Evolutionary conservation across 2,329 filamentous ascomycete species (phyloP), one percentile per base, ranked within the genome.

Genomic region (Pseudogymnoascus sp.): DNA sequence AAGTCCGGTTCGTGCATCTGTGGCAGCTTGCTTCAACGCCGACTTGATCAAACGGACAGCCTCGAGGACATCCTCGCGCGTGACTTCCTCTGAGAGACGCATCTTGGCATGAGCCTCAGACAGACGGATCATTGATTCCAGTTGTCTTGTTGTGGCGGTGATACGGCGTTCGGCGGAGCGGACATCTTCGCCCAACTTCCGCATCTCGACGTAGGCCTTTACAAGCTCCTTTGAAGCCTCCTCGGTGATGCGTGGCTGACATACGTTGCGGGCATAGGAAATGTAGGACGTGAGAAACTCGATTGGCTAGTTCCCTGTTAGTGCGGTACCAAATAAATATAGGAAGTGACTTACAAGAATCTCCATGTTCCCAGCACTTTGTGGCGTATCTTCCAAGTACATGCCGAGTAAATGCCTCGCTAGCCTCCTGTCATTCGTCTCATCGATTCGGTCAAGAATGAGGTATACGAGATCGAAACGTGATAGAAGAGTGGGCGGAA

Each of bases 61-160:
- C 78, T 99, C 95, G 60, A 86, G 79, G 5, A 99, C 96, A 71
- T 99, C 96, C 60, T 84, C 83, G 28, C 83, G 85, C 0, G 90
- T 92, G 44, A 99, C 95, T 13, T 81, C 84, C 2, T 80, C 75
- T 0, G 89, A 85, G 4, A 99, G 84, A 3, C 95, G 89, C 96
- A 99, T 99, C 77, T 97, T 97, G 60, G 95, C 96, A 76, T 99
- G 96, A 0, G 93, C 95, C 79, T 99, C 95, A 1, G 93, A 80
- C 2, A 99, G 88, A 66, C 95, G 93, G 73, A 99, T 97, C 96
- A 99, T 99, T 53, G 89, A 95, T 78, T 99, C 96, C 5, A 99
- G 83, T 77, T 99, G 95, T 73, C 95, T 86, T 0, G 96, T 99
- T 2, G 95, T 99, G 42, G 95, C 95, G 0, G 95, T 99, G 78